phyloP scores from a whole-genome alignment of 2,329 filamentous ascomycete species.

The Hymenoscyphus infarciens region DNA sequence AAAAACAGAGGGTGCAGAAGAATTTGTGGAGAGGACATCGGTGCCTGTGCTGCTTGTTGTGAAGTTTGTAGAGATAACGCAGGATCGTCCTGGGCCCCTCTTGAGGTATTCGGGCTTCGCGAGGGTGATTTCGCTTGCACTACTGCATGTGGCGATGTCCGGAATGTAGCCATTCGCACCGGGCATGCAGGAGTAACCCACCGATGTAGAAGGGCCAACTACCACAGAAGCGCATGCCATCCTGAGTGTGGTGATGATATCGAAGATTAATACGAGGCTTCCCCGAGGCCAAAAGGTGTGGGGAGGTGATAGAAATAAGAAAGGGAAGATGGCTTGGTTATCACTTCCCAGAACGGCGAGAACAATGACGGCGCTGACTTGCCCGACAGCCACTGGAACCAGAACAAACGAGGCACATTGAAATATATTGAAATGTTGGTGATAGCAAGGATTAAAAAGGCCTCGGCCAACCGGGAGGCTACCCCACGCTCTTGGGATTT shows the following conservation, averaged over 20 bases:
- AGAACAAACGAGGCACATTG: neutral
- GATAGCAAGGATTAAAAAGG: neutral
- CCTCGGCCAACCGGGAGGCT: neutral
- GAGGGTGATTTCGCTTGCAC: conserved; percentile 1
- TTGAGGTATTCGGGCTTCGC: conserved; percentile 4
- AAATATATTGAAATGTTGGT: neutral
- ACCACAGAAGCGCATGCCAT: conserved; percentile 5
- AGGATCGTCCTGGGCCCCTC: conserved; percentile 2
- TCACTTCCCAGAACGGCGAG: neutral
- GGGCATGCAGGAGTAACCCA: conserved; percentile 7
- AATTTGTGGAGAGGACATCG: neutral
- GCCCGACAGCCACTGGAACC: neutral
- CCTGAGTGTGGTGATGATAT: neutral
- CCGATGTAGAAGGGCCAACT: neutral
- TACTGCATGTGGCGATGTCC: conserved; percentile 6
- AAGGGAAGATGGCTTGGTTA: neutral
- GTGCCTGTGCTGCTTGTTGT: neutral
- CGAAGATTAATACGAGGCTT: neutral
- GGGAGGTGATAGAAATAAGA: neutral
- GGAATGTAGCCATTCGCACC: conserved; percentile 7
- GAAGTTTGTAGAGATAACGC: conserved; percentile 11
- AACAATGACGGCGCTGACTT: neutral
- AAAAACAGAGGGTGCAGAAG: neutral
- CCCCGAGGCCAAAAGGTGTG: neutral
- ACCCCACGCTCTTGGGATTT: neutral